Conservation (phyloP, 2,329 filamentous ascomycete genomes). For the Pyrenochaeta sp. region DNA sequence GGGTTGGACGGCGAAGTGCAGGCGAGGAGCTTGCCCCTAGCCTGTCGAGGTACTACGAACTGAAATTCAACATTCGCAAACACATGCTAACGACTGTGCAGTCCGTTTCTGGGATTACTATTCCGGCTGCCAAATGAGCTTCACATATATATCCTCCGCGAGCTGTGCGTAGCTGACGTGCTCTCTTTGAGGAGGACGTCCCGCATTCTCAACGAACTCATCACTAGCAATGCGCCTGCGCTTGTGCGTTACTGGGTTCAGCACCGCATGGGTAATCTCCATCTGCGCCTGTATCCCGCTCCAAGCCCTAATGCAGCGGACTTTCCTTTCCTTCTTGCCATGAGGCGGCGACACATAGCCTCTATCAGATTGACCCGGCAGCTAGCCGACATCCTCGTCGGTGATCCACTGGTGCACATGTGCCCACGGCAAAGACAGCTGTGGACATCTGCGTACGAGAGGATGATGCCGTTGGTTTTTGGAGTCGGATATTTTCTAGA, state of each 20-base stretch:
- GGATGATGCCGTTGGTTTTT: slow-evolving; percentile 49
- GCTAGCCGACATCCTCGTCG: slow-evolving; percentile 43
- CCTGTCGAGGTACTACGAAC: slow-evolving; percentile 33
- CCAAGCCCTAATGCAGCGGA: slow-evolving; percentile 39
- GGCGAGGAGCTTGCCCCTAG: slow-evolving; percentile 27
- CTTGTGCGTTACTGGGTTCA: slow-evolving; percentile 48
- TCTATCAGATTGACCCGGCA: slow-evolving; percentile 46
- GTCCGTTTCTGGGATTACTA: slow-evolving; percentile 42
- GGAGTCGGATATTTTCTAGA: slow-evolving; percentile 49
- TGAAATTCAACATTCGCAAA: background rate
- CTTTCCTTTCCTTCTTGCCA: slow-evolving; percentile 45
- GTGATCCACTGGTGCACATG: slow-evolving; percentile 37
- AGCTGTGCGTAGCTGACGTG: slow-evolving; percentile 45
- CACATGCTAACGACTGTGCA: slow-evolving; percentile 16
- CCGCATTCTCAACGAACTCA: slow-evolving; percentile 42
- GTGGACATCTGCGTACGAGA: slow-evolving; percentile 48
- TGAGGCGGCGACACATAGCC: slow-evolving; percentile 47
- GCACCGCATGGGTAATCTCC: slow-evolving; percentile 43
- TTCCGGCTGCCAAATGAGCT: slow-evolving; percentile 47
- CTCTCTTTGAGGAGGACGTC: slow-evolving; percentile 43
- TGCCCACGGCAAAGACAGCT: slow-evolving; percentile 41
- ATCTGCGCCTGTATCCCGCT: slow-evolving; percentile 46
- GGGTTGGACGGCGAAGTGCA: slow-evolving; percentile 35
- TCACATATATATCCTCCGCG: slow-evolving; percentile 44
- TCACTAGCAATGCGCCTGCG: slow-evolving; percentile 41